Base-by-base conservation (phyloP, 208 protist species). In the Trypanosoma boissoni region DNA sequence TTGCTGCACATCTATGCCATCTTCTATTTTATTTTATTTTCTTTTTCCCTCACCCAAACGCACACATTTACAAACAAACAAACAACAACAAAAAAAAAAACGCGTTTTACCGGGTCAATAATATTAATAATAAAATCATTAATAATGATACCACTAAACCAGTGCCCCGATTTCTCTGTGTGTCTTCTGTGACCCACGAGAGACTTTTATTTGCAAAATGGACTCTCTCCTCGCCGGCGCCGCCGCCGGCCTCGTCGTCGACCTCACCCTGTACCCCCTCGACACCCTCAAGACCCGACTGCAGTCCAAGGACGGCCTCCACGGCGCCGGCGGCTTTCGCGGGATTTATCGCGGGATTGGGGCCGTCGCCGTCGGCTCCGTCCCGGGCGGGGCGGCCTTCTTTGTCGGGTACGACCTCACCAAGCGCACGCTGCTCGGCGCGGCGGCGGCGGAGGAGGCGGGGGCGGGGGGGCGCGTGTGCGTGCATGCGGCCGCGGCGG, bases 221-320 rank as follows among this genome's bases (percentile, higher is more conserved):
- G 82, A 93, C 24, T 92, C 81, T 6, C 64, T 96, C 1, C 32
- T 88, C 6, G 82, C 89, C 1, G 94, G 94, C 41, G 90, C 86
- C 2, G 63, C 77, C 8, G 94, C 92, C 0, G 94, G 94, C 24
- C 60, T 94, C 6, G 71, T 81, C 14, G 91, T 96, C 9, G 94
- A 98, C 58, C 31, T 96, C 7, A 88, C 72, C 14, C 79, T 98
- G 14, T 96, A 91, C 53, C 94, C 94, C 0, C 82, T 98, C 34
- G 94, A 98, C 72, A 98, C 94, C 0, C 52, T 98, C 36, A 98
- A 98, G 62, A 97, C 92, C 23, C 86, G 94, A 9, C 64, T 95
- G 14, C 94, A 97, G 66, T 81, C 81, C 1, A 81, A 76, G 32
- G 44, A 79, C 9, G 91, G 94, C 0, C 97, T 97, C 66, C 27